phyloP scores from a whole-genome alignment of 192 early-diverging fungal genomes.

The Backusella sp. region DNA sequence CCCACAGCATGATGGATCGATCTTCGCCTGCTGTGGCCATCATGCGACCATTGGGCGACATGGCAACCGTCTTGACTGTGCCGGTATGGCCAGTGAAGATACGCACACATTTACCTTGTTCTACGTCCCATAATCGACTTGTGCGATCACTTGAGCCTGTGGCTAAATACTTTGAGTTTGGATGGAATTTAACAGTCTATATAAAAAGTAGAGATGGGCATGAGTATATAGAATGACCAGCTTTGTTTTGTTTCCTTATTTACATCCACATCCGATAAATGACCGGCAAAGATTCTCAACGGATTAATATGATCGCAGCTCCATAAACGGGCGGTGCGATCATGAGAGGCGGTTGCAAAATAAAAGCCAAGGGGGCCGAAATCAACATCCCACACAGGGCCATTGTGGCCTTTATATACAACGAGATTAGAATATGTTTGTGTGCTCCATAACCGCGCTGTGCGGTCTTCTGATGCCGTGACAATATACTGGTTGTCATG shows the following conservation, averaged over 20 bases:
- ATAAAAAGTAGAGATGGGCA: background rate
- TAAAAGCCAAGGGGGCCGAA: constrained; percentile 92
- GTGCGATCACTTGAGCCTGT: constrained; percentile 91
- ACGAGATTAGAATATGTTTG: constrained; percentile 92
- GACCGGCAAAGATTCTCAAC: constrained; percentile 96
- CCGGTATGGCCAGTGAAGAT: constrained; percentile 88
- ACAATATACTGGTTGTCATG: constrained; percentile 82
- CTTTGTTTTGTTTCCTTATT: constrained; percentile 4
- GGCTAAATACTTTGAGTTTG: constrained; percentile 86
- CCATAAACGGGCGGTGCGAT: constrained; percentile 95
- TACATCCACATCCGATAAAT: constrained; percentile 96
- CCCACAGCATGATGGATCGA: constrained; percentile 83
- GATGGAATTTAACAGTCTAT: constrained; percentile 91
- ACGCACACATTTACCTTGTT: constrained; percentile 81
- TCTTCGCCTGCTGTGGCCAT: constrained; percentile 94
- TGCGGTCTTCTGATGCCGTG: constrained; percentile 91
- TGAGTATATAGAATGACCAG: background rate
- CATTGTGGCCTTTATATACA: constrained; percentile 94
- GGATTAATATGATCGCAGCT: constrained; percentile 96
- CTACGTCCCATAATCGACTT: constrained; percentile 91
- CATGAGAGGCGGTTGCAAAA: constrained; percentile 96
- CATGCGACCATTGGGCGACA: constrained; percentile 89
- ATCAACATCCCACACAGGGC: constrained; percentile 95
- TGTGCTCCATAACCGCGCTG: constrained; percentile 94
- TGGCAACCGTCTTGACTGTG: constrained; percentile 77